phyloP scores from a whole-genome alignment of 2,329 filamentous ascomycete species.

The Exophiala calicioides region DNA sequence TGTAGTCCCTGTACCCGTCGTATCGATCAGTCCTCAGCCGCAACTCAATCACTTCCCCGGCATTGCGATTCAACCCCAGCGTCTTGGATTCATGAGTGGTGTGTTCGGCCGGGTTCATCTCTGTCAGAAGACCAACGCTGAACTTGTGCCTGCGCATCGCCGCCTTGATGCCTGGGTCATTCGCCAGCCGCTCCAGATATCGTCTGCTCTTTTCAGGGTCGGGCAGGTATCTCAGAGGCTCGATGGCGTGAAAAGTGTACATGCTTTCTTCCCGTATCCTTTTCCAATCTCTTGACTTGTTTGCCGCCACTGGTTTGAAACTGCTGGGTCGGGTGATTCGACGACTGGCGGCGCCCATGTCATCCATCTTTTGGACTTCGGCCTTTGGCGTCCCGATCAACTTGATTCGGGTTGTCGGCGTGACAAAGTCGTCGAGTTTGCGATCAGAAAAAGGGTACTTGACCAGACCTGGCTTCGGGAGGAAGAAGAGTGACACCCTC shows the following conservation, averaged over 20 bases:
- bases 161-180: constrained; percentile 81
- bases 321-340: constrained; percentile 36
- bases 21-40: constrained; percentile 89
- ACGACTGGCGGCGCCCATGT: constrained; percentile 36
- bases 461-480: constrained; percentile 50
- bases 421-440: constrained; percentile 38
- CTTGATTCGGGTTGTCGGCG: constrained; percentile 48
- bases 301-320: constrained; percentile 21
- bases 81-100: constrained; percentile 81
- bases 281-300: constrained; percentile 33
- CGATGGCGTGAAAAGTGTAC: constrained; percentile 80
- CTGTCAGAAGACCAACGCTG: constrained; percentile 80
- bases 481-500: constrained; percentile 49
- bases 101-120: constrained; percentile 89
- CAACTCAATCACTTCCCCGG: constrained; percentile 86
- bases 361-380: constrained; percentile 46
- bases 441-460: constrained; percentile 47
- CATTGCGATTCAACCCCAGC: constrained; percentile 82
- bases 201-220: constrained; percentile 68
- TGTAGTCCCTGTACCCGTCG: constrained; percentile 91
- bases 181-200: constrained; percentile 73
- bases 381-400: constrained; percentile 46
- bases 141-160: constrained; percentile 85
- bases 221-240: constrained; percentile 75
- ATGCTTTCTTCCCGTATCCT: constrained; percentile 56